phyloP scores from a whole-genome alignment of 345 rosid genomes.

The Erodium maritimum region DNA sequence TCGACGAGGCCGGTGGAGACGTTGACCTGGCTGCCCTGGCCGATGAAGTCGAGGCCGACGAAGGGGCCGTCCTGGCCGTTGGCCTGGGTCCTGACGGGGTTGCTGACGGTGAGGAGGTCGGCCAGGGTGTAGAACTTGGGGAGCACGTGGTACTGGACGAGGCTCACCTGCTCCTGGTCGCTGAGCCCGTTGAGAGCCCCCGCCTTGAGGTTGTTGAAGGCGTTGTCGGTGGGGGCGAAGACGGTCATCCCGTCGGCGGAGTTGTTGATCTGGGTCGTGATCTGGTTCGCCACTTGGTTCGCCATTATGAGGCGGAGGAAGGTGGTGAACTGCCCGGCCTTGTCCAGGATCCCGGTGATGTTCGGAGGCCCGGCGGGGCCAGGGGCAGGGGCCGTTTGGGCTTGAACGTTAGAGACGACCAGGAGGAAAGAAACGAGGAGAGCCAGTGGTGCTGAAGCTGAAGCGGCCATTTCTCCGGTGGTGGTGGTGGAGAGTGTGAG shows the following conservation, averaged over 20 bases:
- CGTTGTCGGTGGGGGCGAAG: conserved; percentile 25
- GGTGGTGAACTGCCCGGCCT: conserved; percentile 26
- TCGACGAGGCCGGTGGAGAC: conserved; percentile 30
- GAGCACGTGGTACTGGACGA: conserved; percentile 29
- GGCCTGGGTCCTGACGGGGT: conserved; percentile 31
- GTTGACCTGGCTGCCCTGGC: conserved; percentile 26
- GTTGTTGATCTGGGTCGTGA: conserved; percentile 27
- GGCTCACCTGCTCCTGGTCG: conserved; percentile 17
- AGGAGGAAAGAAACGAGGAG: conserved; percentile 11
- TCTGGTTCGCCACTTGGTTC: conserved; percentile 17
- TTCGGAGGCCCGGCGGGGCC: conserved; percentile 21
- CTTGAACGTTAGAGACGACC: background rate
- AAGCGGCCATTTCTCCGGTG: too few species aligned
- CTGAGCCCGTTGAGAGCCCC: conserved; percentile 29
- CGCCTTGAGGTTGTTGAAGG: conserved; percentile 21
- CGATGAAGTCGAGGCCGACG: conserved; percentile 22
- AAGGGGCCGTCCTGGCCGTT: conserved; percentile 17
- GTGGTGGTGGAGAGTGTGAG: too few species aligned
- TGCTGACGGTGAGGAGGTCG: conserved; percentile 35
- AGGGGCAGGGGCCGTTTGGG: background rate
- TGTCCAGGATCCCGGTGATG: conserved; percentile 24
- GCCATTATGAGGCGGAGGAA: conserved; percentile 22
- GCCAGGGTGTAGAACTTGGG: conserved; percentile 19
- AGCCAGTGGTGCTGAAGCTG: too few species aligned
- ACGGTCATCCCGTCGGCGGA: conserved; percentile 29